Evolutionary conservation across 768 basidiomycete genomes (phyloP).

Genomic region (Lactarius sanguifluus): DNA sequence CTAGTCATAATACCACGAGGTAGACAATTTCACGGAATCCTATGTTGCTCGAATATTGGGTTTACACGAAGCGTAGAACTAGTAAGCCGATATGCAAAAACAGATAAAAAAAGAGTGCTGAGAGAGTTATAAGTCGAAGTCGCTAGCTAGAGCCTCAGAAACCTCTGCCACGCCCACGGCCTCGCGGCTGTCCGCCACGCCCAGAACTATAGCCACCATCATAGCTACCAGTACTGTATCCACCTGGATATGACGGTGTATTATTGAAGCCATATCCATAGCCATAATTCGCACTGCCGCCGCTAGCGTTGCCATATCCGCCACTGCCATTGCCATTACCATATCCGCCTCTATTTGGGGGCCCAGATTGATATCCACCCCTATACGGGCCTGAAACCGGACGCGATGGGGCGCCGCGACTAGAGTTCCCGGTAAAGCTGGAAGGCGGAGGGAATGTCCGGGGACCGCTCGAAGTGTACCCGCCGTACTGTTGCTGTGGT

Average conservation of each 20-base stretch:
- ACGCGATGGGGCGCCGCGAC: constrained; percentile 25
- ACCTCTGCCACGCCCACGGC: constrained; percentile 30
- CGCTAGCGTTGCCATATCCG: constrained; percentile 36
- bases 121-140: constrained; percentile 1
- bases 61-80: neutral
- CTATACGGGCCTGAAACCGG: constrained; percentile 16
- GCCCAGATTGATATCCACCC: constrained; percentile 31
- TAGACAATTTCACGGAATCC: neutral
- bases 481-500: constrained; percentile 32
- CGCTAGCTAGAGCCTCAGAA: constrained; percentile 3
- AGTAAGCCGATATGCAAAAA: constrained; percentile 6
- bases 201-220: constrained; percentile 32
- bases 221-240: constrained; percentile 21
- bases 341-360: constrained; percentile 38
- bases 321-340: constrained; percentile 33
- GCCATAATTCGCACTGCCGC: constrained; percentile 35
- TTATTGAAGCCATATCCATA: constrained; percentile 39
- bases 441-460: constrained; percentile 17
- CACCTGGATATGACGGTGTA: constrained; percentile 5
- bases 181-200: constrained; percentile 23
- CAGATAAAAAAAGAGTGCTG: constrained; percentile 10
- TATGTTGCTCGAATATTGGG: neutral
- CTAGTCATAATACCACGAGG: neutral
- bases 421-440: constrained; percentile 12
- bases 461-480: constrained; percentile 33